Evolutionary conservation across 345 rosid species (phyloP).

Genomic region (Noccaea bulbosa): DNA sequence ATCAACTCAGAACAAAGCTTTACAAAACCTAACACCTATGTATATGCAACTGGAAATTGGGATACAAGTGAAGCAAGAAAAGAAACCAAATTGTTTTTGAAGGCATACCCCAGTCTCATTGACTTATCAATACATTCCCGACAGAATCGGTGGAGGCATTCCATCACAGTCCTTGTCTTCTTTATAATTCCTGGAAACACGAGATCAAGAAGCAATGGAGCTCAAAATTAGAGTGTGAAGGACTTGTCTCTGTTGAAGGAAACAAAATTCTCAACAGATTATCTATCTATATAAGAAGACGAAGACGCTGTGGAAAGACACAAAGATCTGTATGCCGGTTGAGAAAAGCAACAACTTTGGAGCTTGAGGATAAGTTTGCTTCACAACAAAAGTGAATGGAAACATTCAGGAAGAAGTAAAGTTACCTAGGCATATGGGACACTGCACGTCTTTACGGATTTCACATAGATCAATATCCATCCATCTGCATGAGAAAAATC

Average conservation of each 20-base stretch:
- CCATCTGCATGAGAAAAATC: conserved; percentile 47
- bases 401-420: conserved; percentile 7
- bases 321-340: background rate
- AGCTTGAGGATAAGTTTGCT: conserved; percentile 8
- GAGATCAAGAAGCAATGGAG: conserved; percentile 18
- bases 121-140: conserved; percentile 87
- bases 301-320: background rate
- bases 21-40: conserved; percentile 9
- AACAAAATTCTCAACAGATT: conserved; percentile 16
- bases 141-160: conserved; percentile 86
- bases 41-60: conserved; percentile 15
- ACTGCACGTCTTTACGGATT: conserved; percentile 75
- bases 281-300: conserved; percentile 6
- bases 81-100: background rate
- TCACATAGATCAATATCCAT: conserved; percentile 58
- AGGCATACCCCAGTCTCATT: conserved; percentile 73
- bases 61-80: conserved; percentile 17
- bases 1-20: conserved; percentile 27
- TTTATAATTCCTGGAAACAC: conserved; percentile 64
- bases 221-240: background rate
- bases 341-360: conserved; percentile 1
- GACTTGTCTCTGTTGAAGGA: conserved; percentile 1
- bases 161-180: conserved; percentile 89
- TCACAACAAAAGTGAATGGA: background rate
- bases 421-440: conserved; percentile 80